Evolutionary conservation across 371 early-diverging fungal species (phyloP).

Genomic region (Mucor mucedo): DNA sequence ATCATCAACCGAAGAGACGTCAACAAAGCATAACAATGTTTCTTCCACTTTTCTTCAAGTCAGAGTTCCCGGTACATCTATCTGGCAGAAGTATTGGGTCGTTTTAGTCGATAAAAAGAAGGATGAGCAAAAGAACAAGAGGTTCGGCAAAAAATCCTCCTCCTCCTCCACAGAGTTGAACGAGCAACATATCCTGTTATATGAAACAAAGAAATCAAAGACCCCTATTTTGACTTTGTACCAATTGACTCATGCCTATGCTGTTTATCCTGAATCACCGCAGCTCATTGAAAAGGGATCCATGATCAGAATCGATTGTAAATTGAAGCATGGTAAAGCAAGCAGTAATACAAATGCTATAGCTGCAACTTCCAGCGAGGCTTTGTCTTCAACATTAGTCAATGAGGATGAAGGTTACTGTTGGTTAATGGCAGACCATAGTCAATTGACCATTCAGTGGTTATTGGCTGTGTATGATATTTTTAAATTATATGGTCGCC

Average conservation of each 20-base stretch:
- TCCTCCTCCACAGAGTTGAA: conserved; percentile 29
- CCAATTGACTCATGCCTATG: conserved; percentile 67
- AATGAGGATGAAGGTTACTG: conserved; percentile 31
- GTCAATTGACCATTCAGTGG: conserved; percentile 42
- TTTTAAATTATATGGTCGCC: conserved; percentile 57
- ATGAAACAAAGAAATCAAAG: conserved; percentile 62
- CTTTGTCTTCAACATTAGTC: conserved; percentile 1
- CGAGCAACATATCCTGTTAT: conserved; percentile 37
- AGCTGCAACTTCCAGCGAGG: background rate
- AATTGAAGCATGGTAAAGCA: conserved; percentile 17
- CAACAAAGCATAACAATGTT: conserved; percentile 5
- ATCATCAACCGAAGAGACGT: conserved; percentile 9
- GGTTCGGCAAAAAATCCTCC: conserved; percentile 37
- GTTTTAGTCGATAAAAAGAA: conserved; percentile 52
- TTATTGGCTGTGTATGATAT: conserved; percentile 48
- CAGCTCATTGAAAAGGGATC: conserved; percentile 52
- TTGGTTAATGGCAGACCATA: conserved; percentile 51
- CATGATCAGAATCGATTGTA: conserved; percentile 53
- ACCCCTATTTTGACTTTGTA: conserved; percentile 53
- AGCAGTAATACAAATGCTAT: too few relatives aligned
- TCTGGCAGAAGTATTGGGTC: conserved; percentile 70
- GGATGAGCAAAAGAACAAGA: conserved; percentile 28
- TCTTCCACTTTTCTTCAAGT: conserved; percentile 53
- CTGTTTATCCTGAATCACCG: conserved; percentile 70
- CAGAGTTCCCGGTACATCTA: conserved; percentile 58